phyloP scores from a whole-genome alignment of 148 eudicot genomes.

The Polygonum aviculare region DNA sequence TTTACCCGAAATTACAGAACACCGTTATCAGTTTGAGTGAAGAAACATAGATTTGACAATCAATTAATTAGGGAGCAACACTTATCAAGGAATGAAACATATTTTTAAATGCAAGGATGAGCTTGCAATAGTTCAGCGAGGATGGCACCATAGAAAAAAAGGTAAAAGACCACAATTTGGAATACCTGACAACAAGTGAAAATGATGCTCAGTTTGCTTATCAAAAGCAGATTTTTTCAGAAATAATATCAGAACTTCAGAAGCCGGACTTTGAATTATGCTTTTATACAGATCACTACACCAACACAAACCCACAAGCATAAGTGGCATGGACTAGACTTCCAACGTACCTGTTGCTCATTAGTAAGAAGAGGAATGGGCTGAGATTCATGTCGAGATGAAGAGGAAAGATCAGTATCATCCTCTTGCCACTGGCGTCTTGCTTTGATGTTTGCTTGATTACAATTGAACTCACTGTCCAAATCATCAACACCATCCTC shows the following conservation, averaged over 20 bases:
- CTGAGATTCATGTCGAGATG: conserved; percentile 81
- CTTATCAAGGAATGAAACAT: not conserved
- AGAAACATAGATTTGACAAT: not conserved
- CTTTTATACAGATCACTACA: not conserved
- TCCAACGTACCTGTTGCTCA: conserved; percentile 55
- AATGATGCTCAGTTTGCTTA: not conserved
- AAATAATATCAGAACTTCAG: not conserved
- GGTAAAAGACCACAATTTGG: not conserved
- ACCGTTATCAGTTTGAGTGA: not conserved
- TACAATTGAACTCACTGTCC: conserved; percentile 46
- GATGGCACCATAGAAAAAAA: not conserved
- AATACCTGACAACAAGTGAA: not conserved
- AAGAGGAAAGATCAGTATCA: conserved; percentile 68
- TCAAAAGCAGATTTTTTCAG: not conserved
- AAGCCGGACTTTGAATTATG: not conserved
- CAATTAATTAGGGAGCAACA: not conserved
- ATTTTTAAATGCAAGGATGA: not conserved
- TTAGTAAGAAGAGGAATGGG: conserved; percentile 87
- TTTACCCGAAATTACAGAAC: not conserved
- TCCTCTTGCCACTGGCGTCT: conserved; percentile 80
- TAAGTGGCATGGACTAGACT: not conserved
- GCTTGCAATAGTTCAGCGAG: not conserved
- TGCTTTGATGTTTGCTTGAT: conserved; percentile 45
- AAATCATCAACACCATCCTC: conserved; percentile 65
- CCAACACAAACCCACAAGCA: not conserved